Evolutionary conservation across 495 filamentous ascomycete genomes (phyloP), one percentile per base, ranked within the genome.

Genomic region (Physcia stellaris): DNA sequence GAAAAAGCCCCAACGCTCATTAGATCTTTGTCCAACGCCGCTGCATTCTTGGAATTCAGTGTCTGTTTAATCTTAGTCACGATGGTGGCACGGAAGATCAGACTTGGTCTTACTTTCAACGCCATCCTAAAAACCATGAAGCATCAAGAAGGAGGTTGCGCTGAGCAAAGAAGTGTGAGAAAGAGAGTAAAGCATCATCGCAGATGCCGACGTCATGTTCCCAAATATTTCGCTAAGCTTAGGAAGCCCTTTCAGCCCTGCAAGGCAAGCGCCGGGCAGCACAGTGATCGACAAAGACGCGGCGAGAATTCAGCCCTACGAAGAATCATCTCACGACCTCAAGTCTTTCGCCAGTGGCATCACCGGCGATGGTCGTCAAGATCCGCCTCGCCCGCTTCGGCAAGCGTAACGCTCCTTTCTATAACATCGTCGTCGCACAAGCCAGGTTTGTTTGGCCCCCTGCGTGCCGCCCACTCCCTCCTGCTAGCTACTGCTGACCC

Each of bases 371-470:
- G 90, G 92, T 96, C 37, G 68, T 98, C 48, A 81, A 78, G 54
- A 86, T 98, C 57, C 79, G 90, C 36, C 71, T 98, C 50, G 80
- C 90, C 35, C 90, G 90, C 65, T 94, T 96, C 56, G 90, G 92
- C 48, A 81, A 82, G 61, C 75, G 67, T 39, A 83, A 88, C 56
- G 51, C 69, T 19, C 88, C 90, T 2, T 80, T 93, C 54, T 98
- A 92, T 71, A 98, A 98, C 64, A 94, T 98, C 45, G 85, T 96
- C 37, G 85, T 98, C 41, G 71, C 85, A 17, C 87, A 96, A 46
- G 88, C 90, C n/a, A 75, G 88, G 87, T 94, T 73, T 40, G 64
- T 58, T 11, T 10, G 12, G 34, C 40, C 22, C 15, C 20, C 17
- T 29, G 13, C 6, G 18, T 19, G n/a, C 16, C 37, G 39, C 42